A percentile compares a stretch with the other conserved stretches of the same genome.
These are phyloP conservation scores for Hypholoma sublateritium DNA, from an alignment of 768 basidiomycete genomes.

Conservation along the genomic window DNA sequence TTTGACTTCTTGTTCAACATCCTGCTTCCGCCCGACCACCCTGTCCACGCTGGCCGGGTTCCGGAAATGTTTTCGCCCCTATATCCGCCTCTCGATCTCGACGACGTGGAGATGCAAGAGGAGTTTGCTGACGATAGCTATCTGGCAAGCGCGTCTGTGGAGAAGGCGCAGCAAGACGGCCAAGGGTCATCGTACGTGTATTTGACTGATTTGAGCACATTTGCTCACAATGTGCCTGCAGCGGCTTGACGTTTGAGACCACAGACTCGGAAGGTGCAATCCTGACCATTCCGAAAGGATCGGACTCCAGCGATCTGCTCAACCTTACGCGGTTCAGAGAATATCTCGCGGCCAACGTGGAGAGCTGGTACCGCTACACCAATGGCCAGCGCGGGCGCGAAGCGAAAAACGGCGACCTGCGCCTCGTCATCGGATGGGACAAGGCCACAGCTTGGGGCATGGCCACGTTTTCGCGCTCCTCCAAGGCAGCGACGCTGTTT, in stretches of 20 bases:
- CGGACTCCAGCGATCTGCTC: constrained; percentile 6
- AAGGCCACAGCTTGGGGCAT: constrained; percentile 16
- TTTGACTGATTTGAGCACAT: no score
- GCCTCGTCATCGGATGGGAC: constrained; percentile 17
- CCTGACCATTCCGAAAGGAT: constrained; percentile 13
- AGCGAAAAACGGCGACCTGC: constrained; percentile 16
- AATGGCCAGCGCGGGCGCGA: constrained; percentile 10
- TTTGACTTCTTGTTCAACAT: no score
- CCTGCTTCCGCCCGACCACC: no score
- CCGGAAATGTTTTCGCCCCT: no score
- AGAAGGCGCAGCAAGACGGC: no score
- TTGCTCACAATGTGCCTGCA: not conserved
- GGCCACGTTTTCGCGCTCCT: constrained; percentile 1
- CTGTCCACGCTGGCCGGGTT: no score
- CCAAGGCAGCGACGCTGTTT: not conserved
- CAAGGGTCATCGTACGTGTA: no score
- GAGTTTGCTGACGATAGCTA: no score
- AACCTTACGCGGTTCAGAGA: constrained; percentile 1
- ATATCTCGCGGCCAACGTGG: constrained; percentile 8
- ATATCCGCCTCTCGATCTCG: no score
- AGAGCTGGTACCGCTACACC: constrained; percentile 17
- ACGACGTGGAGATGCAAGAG: no score
- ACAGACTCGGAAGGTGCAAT: constrained; percentile 12
- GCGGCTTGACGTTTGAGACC: constrained; percentile 9
- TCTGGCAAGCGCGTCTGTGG: no score